phyloP scores from a whole-genome alignment of 1,139 yeast genomes.

The Yamadazyma conglobata region DNA sequence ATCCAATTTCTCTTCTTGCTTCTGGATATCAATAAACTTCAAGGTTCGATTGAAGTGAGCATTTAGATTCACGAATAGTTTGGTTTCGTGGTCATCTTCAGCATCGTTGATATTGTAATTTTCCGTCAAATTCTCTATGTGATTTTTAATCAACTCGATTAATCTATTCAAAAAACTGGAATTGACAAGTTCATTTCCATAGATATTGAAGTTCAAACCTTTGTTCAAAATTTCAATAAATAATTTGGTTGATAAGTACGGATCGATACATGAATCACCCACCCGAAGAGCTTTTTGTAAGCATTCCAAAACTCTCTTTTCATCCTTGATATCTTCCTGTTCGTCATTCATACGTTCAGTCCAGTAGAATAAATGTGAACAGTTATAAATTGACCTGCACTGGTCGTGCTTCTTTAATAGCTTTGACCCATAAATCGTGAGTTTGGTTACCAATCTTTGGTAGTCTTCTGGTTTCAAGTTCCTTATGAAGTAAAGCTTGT shows the following conservation, averaged over 20 bases:
- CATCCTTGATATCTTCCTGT: constrained; percentile 28
- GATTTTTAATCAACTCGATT: constrained; percentile 78
- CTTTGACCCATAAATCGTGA: constrained; percentile 85
- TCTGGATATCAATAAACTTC: constrained; percentile 62
- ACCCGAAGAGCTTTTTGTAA: constrained; percentile 70
- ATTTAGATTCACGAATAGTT: constrained; percentile 28
- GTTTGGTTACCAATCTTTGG: constrained; percentile 76
- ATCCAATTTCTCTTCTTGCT: constrained; percentile 55
- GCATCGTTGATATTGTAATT: constrained; percentile 18
- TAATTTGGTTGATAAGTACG: constrained; percentile 70
- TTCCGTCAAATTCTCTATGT: constrained; percentile 53
- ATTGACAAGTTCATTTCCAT: constrained; percentile 72
- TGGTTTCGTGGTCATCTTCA: constrained; percentile 29
- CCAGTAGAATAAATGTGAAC: constrained; percentile 96
- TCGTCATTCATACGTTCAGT: too few species aligned
- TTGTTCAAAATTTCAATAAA: constrained; percentile 88
- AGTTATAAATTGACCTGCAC: constrained; percentile 82
- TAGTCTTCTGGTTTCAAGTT: constrained; percentile 62
- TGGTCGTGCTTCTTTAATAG: constrained; percentile 90
- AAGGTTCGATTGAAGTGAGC: constrained; percentile 62
- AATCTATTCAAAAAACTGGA: constrained; percentile 78
- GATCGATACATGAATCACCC: constrained; percentile 92
- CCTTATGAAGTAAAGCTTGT: constrained; percentile 58
- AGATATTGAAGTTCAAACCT: constrained; percentile 79
- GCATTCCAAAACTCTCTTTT: constrained; percentile 47